These are phyloP conservation scores for Evernia prunastri DNA, from an alignment of 495 filamentous ascomycete genomes.

Conservation along the genomic window DNA sequence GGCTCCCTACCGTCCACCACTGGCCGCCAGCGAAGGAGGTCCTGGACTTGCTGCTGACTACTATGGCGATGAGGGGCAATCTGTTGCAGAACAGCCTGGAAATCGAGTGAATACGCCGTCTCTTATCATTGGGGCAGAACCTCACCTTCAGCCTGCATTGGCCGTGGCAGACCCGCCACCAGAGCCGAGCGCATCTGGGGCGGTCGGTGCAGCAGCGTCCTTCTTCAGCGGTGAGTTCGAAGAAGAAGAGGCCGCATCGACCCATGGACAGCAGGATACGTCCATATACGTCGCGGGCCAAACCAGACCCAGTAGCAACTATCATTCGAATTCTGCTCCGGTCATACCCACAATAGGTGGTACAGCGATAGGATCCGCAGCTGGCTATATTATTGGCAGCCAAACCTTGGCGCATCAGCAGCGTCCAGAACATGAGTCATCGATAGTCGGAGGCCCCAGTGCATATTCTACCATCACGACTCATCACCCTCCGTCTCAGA, in stretches of 20 bases:
- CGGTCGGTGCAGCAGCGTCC: constrained; percentile 45
- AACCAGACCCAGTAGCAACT: constrained; percentile 15
- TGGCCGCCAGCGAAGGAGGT: constrained; percentile 36
- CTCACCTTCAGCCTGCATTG: constrained; percentile 47
- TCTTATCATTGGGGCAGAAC: constrained; percentile 45
- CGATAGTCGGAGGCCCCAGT: constrained; percentile 24
- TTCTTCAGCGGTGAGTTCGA: constrained; percentile 33
- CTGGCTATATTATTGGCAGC: constrained; percentile 44
- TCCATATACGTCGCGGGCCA: constrained; percentile 7
- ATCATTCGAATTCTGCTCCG: constrained; percentile 28
- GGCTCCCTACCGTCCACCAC: constrained; percentile 47
- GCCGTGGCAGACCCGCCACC: constrained; percentile 42
- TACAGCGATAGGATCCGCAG: constrained; percentile 43
- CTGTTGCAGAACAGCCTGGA: constrained; percentile 55
- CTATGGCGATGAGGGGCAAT: constrained; percentile 60
- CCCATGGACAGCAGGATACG: constrained; percentile 12
- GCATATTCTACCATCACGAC: constrained; percentile 23
- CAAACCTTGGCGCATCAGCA: constrained; percentile 34
- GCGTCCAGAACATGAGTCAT: constrained; percentile 29
- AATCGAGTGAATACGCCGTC: constrained; percentile 47
- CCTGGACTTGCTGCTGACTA: constrained; percentile 59
- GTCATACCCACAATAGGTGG: constrained; percentile 35
- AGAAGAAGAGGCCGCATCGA: constrained; percentile 13
- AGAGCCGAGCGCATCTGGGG: constrained; percentile 46
- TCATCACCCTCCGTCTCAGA: constrained; percentile 18